Conservation (phyloP, 2,329 filamentous ascomycete species). For the Penicillium sumatraense region DNA sequence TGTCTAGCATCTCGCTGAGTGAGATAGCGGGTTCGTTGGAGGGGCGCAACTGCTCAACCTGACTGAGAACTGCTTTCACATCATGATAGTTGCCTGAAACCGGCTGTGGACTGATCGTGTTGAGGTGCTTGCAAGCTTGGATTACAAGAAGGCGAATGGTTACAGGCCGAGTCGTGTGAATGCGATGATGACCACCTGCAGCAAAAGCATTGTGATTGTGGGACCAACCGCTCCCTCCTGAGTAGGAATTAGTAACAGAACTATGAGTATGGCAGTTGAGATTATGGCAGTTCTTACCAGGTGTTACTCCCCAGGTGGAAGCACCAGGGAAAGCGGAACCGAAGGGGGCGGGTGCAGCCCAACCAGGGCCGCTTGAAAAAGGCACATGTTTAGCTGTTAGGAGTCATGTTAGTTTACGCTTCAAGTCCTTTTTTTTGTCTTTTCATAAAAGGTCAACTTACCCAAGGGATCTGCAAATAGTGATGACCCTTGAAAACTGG, state of each 20-base stretch:
- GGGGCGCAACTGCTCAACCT: conserved; percentile 69
- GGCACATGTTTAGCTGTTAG: conserved; percentile 38
- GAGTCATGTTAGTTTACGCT: neutral
- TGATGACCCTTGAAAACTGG: conserved; percentile 47
- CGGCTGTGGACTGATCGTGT: conserved; percentile 45
- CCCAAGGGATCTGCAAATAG: conserved; percentile 50
- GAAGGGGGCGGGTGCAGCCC: conserved; percentile 39
- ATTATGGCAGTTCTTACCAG: conserved; percentile 39
- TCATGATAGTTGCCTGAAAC: conserved; percentile 69
- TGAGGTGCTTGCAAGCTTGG: conserved; percentile 72
- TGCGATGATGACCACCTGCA: conserved; percentile 51
- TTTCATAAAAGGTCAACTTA: conserved; percentile 12
- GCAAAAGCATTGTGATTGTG: conserved; percentile 56
- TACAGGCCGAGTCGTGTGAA: conserved; percentile 67
- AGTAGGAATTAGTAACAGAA: conserved; percentile 20
- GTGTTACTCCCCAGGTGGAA: conserved; percentile 43
- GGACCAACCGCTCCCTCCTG: conserved; percentile 50
- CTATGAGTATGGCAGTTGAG: neutral
- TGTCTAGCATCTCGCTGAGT: conserved; percentile 74
- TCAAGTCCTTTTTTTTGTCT: neutral
- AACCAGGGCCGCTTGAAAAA: conserved; percentile 37
- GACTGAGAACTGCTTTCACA: conserved; percentile 63
- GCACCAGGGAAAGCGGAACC: conserved; percentile 41
- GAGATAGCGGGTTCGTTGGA: conserved; percentile 60
- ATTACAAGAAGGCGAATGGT: conserved; percentile 75